Conservation (phyloP, 352 stramenopile species). For the Globisporangium alternatum region DNA sequence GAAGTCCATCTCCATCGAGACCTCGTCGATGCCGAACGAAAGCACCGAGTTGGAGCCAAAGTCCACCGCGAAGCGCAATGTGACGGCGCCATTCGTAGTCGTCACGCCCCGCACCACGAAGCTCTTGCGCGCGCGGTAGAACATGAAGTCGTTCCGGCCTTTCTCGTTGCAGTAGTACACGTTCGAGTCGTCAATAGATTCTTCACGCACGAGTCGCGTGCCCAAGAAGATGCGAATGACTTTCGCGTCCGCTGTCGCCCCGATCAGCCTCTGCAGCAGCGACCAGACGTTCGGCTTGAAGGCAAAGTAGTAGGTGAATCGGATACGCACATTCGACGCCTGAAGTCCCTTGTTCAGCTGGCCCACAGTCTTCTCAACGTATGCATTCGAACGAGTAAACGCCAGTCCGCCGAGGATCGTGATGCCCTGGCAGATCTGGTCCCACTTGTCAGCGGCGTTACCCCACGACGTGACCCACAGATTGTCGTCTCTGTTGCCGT, state of each 20-base stretch:
- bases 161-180: slow-evolving; percentile 42
- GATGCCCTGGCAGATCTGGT: slow-evolving; percentile 52
- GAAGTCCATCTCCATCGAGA: slow-evolving; percentile 62
- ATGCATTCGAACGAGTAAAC: slow-evolving; percentile 33
- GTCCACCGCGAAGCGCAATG: slow-evolving; percentile 39
- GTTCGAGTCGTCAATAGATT: slow-evolving; percentile 36
- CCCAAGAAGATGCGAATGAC: slow-evolving; percentile 46
- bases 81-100: slow-evolving; percentile 23
- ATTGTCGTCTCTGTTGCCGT: slow-evolving; percentile 53
- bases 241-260: slow-evolving; percentile 31
- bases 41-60: slow-evolving; percentile 38
- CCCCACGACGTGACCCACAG: slow-evolving; percentile 55
- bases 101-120: slow-evolving; percentile 44
- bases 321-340: slow-evolving; percentile 40
- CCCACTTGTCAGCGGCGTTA: slow-evolving; percentile 30
- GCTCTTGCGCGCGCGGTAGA: slow-evolving; percentile 33
- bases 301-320: slow-evolving; percentile 66
- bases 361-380: slow-evolving; percentile 38
- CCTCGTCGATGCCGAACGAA: slow-evolving; percentile 58
- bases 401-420: slow-evolving; percentile 38
- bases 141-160: slow-evolving; percentile 22
- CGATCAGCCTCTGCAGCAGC: slow-evolving; percentile 16
- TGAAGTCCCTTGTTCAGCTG: slow-evolving; percentile 27
- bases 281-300: slow-evolving; percentile 37
- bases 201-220: slow-evolving; percentile 35